phyloP scores from a whole-genome alignment of 2,329 filamentous ascomycete species.

The Aphanocladium album region DNA sequence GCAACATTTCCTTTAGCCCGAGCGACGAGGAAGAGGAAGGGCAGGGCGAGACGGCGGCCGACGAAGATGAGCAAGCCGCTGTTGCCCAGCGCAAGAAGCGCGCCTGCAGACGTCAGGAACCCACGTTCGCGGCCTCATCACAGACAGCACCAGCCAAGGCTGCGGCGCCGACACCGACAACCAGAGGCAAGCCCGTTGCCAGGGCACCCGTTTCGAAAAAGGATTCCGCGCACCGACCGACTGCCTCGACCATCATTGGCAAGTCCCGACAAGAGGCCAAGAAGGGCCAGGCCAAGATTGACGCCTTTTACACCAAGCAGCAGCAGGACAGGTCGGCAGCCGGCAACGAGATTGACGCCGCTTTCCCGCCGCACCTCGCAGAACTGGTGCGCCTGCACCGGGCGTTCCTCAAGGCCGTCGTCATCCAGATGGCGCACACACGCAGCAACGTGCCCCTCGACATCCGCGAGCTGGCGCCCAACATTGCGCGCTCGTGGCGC shows the following conservation, averaged over 20 bases:
- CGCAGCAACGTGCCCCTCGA: constrained; percentile 59
- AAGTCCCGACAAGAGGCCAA: constrained; percentile 25
- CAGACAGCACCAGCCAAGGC: constrained; percentile 2
- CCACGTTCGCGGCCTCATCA: not conserved
- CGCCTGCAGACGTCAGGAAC: constrained; percentile 5
- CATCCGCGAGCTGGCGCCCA: constrained; percentile 54
- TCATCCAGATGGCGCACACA: constrained; percentile 66
- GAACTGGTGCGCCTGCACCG: constrained; percentile 61
- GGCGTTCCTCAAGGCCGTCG: constrained; percentile 63
- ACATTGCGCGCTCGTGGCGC: constrained; percentile 65
- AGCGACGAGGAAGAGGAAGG: constrained; percentile 2
- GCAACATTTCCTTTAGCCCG: constrained; percentile 7
- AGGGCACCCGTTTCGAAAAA: constrained; percentile 25
- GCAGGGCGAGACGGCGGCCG: not conserved
- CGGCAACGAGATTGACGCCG: constrained; percentile 15
- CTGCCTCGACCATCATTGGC: constrained; percentile 26
- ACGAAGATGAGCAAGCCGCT: not conserved
- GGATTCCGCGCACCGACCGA: constrained; percentile 26
- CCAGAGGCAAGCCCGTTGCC: constrained; percentile 28
- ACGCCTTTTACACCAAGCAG: constrained; percentile 35
- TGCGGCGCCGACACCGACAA: not conserved
- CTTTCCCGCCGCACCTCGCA: constrained; percentile 47
- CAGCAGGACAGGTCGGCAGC: constrained; percentile 24
- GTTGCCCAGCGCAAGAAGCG: constrained; percentile 6
- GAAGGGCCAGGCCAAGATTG: constrained; percentile 31